These are phyloP conservation scores for Przewalskia tangutica DNA, from an alignment of 257 asterid genomes.

Conservation along the genomic window DNA sequence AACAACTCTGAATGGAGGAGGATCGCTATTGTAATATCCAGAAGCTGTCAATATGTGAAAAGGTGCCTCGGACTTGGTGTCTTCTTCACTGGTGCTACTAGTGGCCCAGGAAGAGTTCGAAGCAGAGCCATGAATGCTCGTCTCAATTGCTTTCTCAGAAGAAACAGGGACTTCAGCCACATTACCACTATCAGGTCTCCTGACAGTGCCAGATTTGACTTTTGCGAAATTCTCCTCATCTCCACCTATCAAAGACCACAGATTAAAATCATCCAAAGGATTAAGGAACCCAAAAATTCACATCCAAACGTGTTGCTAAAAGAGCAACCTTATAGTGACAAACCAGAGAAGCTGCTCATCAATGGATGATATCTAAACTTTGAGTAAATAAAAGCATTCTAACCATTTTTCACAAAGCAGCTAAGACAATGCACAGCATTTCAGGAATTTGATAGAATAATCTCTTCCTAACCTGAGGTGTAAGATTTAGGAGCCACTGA, in stretches of 20 bases:
- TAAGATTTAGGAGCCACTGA: slow-evolving; percentile 4
- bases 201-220: slow-evolving; percentile 6
- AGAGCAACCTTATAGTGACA: neutral
- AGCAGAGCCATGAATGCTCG: slow-evolving; percentile 11
- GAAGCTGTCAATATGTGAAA: slow-evolving; percentile 16
- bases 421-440: neutral
- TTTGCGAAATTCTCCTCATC: slow-evolving; percentile 4
- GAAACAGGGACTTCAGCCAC: slow-evolving; percentile 12
- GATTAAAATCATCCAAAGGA: neutral
- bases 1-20: slow-evolving; percentile 10
- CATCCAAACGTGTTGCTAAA: neutral
- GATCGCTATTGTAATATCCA: slow-evolving; percentile 13
- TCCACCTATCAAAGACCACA: slow-evolving; percentile 20
- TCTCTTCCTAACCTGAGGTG: slow-evolving; percentile 19
- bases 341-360: neutral
- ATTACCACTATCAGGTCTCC: slow-evolving; percentile 10
- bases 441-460: neutral
- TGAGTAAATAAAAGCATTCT: neutral
- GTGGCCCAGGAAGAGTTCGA: slow-evolving; percentile 24
- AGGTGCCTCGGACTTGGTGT: slow-evolving; percentile 16
- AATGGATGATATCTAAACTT: neutral
- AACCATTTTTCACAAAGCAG: neutral
- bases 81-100: slow-evolving; percentile 27
- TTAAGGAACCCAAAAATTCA: neutral
- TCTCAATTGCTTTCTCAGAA: slow-evolving; percentile 12